phyloP scores from a whole-genome alignment of 1,139 yeast species.

The Hyphopichia buzzinii region DNA sequence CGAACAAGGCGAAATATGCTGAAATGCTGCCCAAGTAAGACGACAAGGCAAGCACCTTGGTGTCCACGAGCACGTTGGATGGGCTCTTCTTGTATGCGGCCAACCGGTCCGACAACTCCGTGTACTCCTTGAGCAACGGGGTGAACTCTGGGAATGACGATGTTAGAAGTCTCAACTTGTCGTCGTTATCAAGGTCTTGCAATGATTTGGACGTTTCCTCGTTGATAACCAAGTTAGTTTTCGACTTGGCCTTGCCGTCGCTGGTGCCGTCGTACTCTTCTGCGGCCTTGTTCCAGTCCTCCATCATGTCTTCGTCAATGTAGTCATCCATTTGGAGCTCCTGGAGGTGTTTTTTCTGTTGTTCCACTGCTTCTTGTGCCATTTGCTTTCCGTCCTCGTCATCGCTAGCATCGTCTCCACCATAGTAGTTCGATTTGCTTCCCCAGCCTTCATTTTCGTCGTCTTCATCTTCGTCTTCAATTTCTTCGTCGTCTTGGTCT shows the following conservation, averaged over 20 bases:
- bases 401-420: conserved; percentile 75
- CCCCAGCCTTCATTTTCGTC: conserved; percentile 79
- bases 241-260: too few species aligned
- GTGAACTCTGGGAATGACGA: conserved; percentile 80
- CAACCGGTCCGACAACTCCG: conserved; percentile 44
- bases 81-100: conserved; percentile 23
- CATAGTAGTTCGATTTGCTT: conserved; percentile 67
- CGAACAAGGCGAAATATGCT: conserved; percentile 71
- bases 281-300: conserved; percentile 58
- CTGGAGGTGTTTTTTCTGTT: conserved; percentile 80
- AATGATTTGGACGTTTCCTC: conserved; percentile 28
- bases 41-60: conserved; percentile 67
- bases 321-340: conserved; percentile 82
- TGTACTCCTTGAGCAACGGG: conserved; percentile 70
- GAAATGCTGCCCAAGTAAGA: conserved; percentile 75
- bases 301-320: conserved; percentile 77
- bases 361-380: conserved; percentile 84
- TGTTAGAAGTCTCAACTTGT: conserved; percentile 48
- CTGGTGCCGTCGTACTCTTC: conserved; percentile 30
- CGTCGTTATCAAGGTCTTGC: conserved; percentile 36
- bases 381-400: conserved; percentile 76
- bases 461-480: conserved; percentile 46
- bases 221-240: conserved; percentile 21
- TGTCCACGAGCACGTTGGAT: conserved; percentile 33
- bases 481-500: conserved; percentile 38